A percentile compares a stretch with the other conserved stretches of the same genome.
Evolutionary conservation across 1,284 basidiomycete genomes (phyloP).

Genomic region (Ceratobasidium sp.): DNA sequence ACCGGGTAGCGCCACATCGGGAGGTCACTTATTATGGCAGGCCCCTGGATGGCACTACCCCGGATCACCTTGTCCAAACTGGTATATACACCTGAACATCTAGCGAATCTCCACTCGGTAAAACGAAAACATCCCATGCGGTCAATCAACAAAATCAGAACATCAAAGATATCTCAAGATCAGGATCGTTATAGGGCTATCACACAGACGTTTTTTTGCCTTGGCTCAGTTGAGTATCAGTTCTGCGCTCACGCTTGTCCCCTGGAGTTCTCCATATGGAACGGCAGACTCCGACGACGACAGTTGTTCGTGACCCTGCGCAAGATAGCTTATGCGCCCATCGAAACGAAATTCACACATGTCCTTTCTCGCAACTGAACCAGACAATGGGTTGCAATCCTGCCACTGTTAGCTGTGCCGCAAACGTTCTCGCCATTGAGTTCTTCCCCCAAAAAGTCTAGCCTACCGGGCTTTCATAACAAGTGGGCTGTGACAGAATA

Average conservation of each 20-base stretch:
- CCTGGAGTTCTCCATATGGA: not conserved
- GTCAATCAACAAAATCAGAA: not conserved
- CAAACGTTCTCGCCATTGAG: not conserved
- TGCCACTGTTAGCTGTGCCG: not conserved
- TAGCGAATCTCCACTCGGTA: too few species aligned
- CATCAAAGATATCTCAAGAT: not conserved
- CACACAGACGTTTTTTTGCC: not conserved
- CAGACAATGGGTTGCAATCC: not conserved
- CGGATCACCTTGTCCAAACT: too few species aligned
- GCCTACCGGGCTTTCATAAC: not conserved
- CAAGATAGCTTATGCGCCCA: not conserved
- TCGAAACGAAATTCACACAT: not conserved
- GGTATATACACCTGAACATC: too few species aligned
- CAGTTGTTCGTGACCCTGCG: not conserved
- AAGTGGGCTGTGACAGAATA: not conserved
- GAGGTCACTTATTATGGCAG: not conserved
- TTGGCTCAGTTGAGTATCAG: not conserved
- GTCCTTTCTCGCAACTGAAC: not conserved
- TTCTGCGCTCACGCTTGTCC: not conserved
- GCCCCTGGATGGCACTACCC: not conserved
- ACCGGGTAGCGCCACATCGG: not conserved
- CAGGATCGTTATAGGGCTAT: not conserved
- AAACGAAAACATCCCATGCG: too few species aligned
- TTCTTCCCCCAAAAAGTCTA: constrained; percentile 20
- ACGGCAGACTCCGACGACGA: not conserved